Evolutionary conservation across 257 asterid genomes (phyloP).

Genomic region (Fraxinus americana): DNA sequence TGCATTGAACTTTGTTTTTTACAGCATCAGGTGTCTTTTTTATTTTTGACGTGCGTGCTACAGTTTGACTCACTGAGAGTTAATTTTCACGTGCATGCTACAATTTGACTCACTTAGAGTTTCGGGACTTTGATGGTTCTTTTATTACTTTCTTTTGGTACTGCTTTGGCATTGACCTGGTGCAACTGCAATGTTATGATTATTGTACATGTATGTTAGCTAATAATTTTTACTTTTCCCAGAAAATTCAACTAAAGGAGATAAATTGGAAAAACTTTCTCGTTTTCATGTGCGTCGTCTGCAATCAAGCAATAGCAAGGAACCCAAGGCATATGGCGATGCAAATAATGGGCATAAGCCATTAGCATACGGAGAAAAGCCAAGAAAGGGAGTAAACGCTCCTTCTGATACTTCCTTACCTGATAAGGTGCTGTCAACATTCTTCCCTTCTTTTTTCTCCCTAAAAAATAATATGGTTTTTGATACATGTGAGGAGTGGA

Average conservation of each 20-base stretch:
- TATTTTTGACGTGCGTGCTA: neutral
- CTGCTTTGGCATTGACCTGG: neutral
- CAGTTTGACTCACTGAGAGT: slow-evolving; percentile 9
- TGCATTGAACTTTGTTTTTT: neutral
- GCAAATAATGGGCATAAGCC: slow-evolving; percentile 35
- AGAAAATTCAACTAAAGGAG: slow-evolving; percentile 39
- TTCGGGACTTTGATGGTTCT: slow-evolving; percentile 10
- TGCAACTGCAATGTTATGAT: slow-evolving; percentile 4
- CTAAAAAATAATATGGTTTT: neutral
- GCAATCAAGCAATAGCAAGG: slow-evolving; percentile 41
- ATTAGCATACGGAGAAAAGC: slow-evolving; percentile 43
- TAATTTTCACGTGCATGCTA: neutral
- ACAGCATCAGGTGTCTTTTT: neutral
- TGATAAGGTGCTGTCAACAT: slow-evolving; percentile 48
- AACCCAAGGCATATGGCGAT: slow-evolving; percentile 35
- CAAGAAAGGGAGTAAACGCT: slow-evolving; percentile 36
- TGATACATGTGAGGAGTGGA: neutral
- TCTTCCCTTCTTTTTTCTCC: neutral
- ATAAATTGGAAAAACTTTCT: slow-evolving; percentile 41
- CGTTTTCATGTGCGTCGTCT: slow-evolving; percentile 38
- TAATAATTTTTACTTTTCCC: slow-evolving; percentile 25
- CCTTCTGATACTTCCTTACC: slow-evolving; percentile 37
- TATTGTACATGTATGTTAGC: slow-evolving; percentile 4
- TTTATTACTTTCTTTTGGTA: neutral
- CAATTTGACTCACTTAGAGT: slow-evolving; percentile 12